These are phyloP conservation scores for Speleostelium caveatum DNA, from an alignment of 78 protist species.

Conservation along the genomic window DNA sequence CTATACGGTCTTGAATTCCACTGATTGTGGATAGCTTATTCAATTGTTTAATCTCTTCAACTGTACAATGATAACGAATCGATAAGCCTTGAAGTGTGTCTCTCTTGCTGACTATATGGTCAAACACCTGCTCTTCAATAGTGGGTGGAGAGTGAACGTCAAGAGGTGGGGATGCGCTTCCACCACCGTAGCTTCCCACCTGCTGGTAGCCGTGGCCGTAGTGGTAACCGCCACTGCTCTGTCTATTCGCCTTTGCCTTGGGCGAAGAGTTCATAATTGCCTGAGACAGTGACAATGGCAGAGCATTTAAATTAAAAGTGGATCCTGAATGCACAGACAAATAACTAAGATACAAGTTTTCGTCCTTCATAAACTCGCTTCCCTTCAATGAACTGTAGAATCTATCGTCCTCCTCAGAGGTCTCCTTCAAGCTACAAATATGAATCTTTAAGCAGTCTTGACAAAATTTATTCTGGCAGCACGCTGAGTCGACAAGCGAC, in stretches of 20 bases:
- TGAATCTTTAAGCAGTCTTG: background rate
- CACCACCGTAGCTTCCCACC: too few species aligned
- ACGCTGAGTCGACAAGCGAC: background rate
- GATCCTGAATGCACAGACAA: constrained; percentile 7
- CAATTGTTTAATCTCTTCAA: constrained; percentile 27
- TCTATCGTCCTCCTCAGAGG: background rate
- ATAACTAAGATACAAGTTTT: constrained; percentile 15
- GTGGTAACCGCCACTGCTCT: too few species aligned
- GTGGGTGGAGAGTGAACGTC: background rate
- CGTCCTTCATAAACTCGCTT: background rate
- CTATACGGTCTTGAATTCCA: background rate
- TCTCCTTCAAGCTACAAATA: background rate
- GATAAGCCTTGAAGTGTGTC: constrained; percentile 55
- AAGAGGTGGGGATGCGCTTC: background rate
- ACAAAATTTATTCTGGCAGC: constrained; percentile 6
- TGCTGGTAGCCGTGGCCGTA: too few species aligned
- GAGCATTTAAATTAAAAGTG: constrained; percentile 1
- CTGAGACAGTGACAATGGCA: too few species aligned
- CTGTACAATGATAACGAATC: constrained; percentile 7
- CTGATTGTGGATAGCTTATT: constrained; percentile 13
- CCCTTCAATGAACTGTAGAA: background rate
- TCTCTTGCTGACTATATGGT: constrained; percentile 18
- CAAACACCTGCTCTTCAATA: background rate
- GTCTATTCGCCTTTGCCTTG: too few species aligned
- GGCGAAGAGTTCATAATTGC: too few species aligned